Conservation (phyloP, 1,284 basidiomycete genomes). For the Sphagnurus paluster region DNA sequence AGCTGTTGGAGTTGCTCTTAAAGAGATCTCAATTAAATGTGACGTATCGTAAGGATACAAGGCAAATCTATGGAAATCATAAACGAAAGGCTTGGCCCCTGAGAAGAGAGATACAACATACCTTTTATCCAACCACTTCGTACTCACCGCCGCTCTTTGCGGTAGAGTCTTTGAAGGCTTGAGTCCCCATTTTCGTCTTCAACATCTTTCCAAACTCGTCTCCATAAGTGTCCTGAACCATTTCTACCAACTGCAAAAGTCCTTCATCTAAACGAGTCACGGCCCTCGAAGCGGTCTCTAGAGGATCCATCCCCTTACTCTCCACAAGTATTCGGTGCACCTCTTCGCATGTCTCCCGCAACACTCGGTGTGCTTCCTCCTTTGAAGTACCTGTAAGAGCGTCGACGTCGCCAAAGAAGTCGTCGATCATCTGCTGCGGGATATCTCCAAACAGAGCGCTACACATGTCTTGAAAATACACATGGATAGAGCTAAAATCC, state of each 20-base stretch:
- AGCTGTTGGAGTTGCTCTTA: too few relatives aligned
- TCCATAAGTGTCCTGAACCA: constrained; percentile 9
- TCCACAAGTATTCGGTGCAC: constrained; percentile 26
- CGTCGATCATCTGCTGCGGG: constrained; percentile 23
- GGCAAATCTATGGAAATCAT: too few relatives aligned
- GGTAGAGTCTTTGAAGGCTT: constrained; percentile 12
- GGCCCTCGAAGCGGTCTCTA: constrained; percentile 18
- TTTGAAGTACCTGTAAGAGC: constrained; percentile 18
- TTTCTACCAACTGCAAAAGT: constrained; percentile 10
- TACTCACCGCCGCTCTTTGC: constrained; percentile 16
- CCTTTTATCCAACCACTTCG: constrained; percentile 19
- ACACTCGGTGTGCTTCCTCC: constrained; percentile 22
- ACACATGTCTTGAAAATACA: constrained; percentile 25
- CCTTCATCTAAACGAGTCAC: constrained; percentile 6
- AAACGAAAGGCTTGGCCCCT: neutral
- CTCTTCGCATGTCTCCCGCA: constrained; percentile 25
- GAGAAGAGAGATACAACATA: neutral
- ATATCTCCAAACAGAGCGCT: constrained; percentile 20
- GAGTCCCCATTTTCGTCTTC: constrained; percentile 10
- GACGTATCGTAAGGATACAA: too few relatives aligned
- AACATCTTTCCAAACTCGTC: constrained; percentile 11
- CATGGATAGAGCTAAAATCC: constrained; percentile 20
- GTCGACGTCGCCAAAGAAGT: constrained; percentile 23
- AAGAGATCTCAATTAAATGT: too few relatives aligned
- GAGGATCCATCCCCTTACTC: constrained; percentile 21